A percentile compares a stretch with the other conserved stretches of the same genome.
Evolutionary conservation across 1,284 basidiomycete species (phyloP).

Genomic region (Cryptococcus jaspeensis): DNA sequence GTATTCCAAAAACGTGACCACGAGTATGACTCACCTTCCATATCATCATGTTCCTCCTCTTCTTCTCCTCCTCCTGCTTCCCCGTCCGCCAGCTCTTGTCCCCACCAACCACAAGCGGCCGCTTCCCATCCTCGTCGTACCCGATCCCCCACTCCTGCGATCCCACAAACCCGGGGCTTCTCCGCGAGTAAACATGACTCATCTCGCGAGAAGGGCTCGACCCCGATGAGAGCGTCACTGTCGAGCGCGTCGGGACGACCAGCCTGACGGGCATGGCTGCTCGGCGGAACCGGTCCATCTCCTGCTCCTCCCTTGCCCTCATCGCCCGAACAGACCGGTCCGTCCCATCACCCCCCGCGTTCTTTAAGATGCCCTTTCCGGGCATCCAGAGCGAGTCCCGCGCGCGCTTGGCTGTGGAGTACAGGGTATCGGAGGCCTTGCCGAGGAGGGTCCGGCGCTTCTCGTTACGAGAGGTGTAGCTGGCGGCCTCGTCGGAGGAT

Average conservation of each 20-base stretch:
- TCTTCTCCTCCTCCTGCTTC: conserved; percentile 17
- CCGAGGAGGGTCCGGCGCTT: conserved; percentile 23
- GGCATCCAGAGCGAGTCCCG: conserved; percentile 19
- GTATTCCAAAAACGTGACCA: not conserved
- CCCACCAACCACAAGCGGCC: not conserved
- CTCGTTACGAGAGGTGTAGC: not conserved
- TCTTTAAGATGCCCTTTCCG: conserved; percentile 18
- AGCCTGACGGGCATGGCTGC: conserved; percentile 11
- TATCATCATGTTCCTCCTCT: conserved; percentile 14
- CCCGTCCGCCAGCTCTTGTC: conserved; percentile 4
- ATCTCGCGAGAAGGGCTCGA: conserved; percentile 13
- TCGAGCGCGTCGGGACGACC: conserved; percentile 4
- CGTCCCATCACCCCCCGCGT: conserved; percentile 3
- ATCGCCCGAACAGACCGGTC: conserved; percentile 15
- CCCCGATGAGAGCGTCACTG: conserved; percentile 3
- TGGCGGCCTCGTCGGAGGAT: conserved; percentile 8
- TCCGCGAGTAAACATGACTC: not conserved
- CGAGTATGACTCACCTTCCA: conserved; percentile 20
- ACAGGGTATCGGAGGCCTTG: conserved; percentile 13
- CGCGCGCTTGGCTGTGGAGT: conserved; percentile 7
- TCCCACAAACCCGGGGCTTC: conserved; percentile 19
- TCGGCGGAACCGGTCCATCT: conserved; percentile 30
- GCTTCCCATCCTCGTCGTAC: conserved; percentile 3
- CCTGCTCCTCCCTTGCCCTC: conserved; percentile 25
- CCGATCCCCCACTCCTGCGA: conserved; percentile 6